A percentile compares a stretch with the other conserved stretches of the same genome.
These are phyloP conservation scores for Pseudomonodictys pantanalensis DNA, from an alignment of 495 filamentous ascomycete genomes.

Conservation along the genomic window DNA sequence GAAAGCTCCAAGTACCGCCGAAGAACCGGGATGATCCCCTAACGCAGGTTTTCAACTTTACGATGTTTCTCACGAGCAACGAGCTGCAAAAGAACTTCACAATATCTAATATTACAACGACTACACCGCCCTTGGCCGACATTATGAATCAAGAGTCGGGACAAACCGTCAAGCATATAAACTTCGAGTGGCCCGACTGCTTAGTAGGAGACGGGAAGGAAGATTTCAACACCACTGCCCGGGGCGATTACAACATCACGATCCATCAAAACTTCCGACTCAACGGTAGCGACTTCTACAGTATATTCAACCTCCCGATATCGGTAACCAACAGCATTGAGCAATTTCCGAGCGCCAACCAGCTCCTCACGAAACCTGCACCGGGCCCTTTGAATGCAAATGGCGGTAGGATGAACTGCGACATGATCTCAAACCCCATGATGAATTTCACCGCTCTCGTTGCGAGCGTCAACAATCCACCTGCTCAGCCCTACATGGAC, in stretches of 20 bases:
- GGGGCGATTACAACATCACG: constrained; percentile 56
- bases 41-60: constrained; percentile 60
- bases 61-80: constrained; percentile 63
- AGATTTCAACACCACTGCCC: constrained; percentile 32
- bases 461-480: constrained; percentile 28
- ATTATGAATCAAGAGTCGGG: constrained; percentile 60
- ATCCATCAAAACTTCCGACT: constrained; percentile 66
- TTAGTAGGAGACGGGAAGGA: constrained; percentile 55
- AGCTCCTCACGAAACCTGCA: constrained; percentile 24
- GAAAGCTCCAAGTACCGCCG: constrained; percentile 57
- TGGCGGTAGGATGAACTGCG: constrained; percentile 29
- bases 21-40: constrained; percentile 42
- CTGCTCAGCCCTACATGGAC: constrained; percentile 29
- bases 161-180: constrained; percentile 67
- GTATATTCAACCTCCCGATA: constrained; percentile 67
- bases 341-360: constrained; percentile 26
- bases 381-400: constrained; percentile 32
- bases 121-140: constrained; percentile 56
- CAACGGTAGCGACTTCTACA: constrained; percentile 61
- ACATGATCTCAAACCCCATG: constrained; percentile 21
- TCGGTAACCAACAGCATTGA: constrained; percentile 61
- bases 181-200: constrained; percentile 66
- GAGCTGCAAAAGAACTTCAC: constrained; percentile 62
- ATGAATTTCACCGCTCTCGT: constrained; percentile 14
- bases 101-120: constrained; percentile 61